Evolutionary conservation across 768 basidiomycete species (phyloP), one percentile per base, ranked within the genome.

Genomic region (Boletales sp.): DNA sequence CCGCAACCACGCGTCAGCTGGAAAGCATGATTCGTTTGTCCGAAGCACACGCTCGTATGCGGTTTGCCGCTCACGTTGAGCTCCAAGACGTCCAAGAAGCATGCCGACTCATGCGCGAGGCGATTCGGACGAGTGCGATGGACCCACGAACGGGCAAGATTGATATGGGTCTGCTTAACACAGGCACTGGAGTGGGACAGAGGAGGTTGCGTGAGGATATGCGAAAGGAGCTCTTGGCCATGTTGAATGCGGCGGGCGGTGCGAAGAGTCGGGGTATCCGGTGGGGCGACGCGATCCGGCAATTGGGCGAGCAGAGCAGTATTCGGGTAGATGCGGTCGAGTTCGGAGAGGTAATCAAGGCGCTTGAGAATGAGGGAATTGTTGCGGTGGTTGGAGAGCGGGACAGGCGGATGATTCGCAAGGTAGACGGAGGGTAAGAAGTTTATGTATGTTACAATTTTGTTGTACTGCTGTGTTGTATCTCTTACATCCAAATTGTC

Each of bases 71-170:
- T n/a, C 79, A 80, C 46, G 95, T 99, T 35, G 90, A 94, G 62
- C 70, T 90, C 40, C 70, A 75, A 47, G 96, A 98, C 62, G 96
- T 98, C 30, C 75, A 79, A 54, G 96, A 98, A 68, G 94, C 95
- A 1, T 84, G 80, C 61, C 78, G 96, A n/a, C 79, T 99, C 58
- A 98, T 99, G 86, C 84, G 91, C 41, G 92, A 95, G 66, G 96
- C 95, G 5, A 89, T 99, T 70, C 83, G 91, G 60, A 93, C 94
- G 54, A 86, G 85, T 54, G 93, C 93, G 36, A 94, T 95, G 77
- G 94, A 98, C 68, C 95, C 95, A 10, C 78, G 90, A 19, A 97
- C 94, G 12, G 95, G 95, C 46, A 93, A 94, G 78, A 95, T 97
- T 63, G 94, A 98, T 67, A 90, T 97, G 82, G 90, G 94, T 47